phyloP scores from a whole-genome alignment of 2,329 filamentous ascomycete species.

The Apiospora saccharicola region DNA sequence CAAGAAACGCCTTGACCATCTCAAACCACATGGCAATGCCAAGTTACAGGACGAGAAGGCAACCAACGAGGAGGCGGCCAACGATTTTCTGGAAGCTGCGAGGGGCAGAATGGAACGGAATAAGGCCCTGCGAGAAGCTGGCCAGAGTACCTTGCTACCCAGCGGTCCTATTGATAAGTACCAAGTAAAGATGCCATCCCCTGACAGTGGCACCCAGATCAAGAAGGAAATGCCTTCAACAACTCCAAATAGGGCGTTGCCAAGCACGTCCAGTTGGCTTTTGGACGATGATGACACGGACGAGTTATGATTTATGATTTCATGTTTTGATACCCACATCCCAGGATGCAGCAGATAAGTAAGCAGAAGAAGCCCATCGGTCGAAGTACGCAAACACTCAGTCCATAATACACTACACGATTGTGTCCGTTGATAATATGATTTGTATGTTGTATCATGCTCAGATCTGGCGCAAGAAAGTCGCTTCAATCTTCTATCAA shows the following conservation, averaged over 20 bases:
- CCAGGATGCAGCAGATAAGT: not conserved
- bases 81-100: not conserved
- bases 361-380: not conserved
- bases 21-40: slow-evolving; percentile 37
- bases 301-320: slow-evolving; percentile 34
- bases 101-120: not conserved
- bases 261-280: slow-evolving; percentile 33
- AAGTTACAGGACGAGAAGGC: slow-evolving; percentile 24
- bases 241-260: not conserved
- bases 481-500: not conserved
- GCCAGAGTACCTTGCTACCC: not conserved
- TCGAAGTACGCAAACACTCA: not conserved
- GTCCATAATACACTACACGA: not conserved
- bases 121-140: not conserved
- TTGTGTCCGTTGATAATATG: not conserved
- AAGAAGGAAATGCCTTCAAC: not conserved
- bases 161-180: not conserved
- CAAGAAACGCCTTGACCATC: slow-evolving; percentile 63
- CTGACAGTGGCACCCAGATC: not conserved
- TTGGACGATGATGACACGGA: slow-evolving; percentile 40
- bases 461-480: not conserved
- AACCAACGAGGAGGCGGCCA: not conserved
- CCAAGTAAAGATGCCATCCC: not conserved
- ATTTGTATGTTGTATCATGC: no score
- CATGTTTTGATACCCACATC: slow-evolving; percentile 12